A percentile compares a stretch with the other conserved stretches of the same genome.
Evolutionary conservation across 169 alveolate genomes (phyloP).

Genomic region (Eimeria acervulina): DNA sequence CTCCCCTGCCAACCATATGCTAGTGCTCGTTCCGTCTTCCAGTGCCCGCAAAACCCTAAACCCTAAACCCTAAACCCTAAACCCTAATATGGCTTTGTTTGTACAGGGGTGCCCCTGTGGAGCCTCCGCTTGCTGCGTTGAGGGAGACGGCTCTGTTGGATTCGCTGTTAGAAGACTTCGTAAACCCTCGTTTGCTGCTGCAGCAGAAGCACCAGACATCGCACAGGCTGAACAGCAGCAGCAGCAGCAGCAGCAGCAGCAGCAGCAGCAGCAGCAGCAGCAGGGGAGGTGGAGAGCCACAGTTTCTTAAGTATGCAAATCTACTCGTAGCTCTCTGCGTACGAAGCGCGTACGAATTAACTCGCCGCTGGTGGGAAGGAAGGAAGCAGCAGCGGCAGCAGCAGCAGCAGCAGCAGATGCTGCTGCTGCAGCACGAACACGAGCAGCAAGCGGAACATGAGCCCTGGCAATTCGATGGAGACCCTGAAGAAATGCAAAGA

Average conservation of each 20-base stretch:
- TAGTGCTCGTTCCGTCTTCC: background rate
- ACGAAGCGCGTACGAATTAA: conserved; percentile 65
- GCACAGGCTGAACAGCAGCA: conserved; percentile 2
- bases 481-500: conserved; percentile 31
- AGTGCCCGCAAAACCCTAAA: conserved; percentile 8
- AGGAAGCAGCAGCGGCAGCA: conserved; percentile 29
- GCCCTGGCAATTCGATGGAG: conserved; percentile 28
- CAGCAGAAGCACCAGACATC: conserved; percentile 20
- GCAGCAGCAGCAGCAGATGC: conserved; percentile 41
- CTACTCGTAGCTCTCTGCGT: conserved; percentile 75
- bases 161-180: conserved; percentile 65
- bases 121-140: conserved; percentile 63
- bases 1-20: no score
- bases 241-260: conserved; percentile 32
- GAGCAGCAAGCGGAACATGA: background rate
- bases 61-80: conserved; percentile 48
- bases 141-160: conserved; percentile 76
- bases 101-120: conserved; percentile 54
- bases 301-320: conserved; percentile 50
- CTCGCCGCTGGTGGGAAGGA: conserved; percentile 66
- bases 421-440: conserved; percentile 12
- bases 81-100: background rate
- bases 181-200: conserved; percentile 44
- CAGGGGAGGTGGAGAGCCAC: conserved; percentile 44
- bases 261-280: conserved; percentile 27